Base-by-base conservation (phyloP, 1,284 basidiomycete genomes). In the Ustilago hordei region DNA sequence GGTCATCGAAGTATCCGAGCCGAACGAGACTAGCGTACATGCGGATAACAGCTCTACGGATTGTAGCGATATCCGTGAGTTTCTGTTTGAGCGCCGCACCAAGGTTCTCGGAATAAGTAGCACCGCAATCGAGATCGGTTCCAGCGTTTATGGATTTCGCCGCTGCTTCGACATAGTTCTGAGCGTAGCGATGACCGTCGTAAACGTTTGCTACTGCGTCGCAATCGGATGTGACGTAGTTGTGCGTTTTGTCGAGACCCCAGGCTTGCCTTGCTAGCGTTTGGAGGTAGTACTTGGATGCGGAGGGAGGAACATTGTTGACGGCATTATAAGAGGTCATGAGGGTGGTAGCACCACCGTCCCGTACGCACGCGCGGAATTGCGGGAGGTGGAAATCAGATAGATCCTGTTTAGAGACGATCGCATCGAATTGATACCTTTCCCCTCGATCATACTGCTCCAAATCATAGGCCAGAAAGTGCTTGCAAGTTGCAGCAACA, bases 201-300 rank as follows among this genome's bases (percentile, higher is more conserved):
- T 61, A 70, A 7, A 70, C 68, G 23, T 70, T 70, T 11, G 68
- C 68, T 15, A 70, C 34, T 0, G 68, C 68, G 28, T 70, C 68
- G 36, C 68, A 70, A 38, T 70, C 68, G 15, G 62, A 65, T 1
- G 68, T 70, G 39, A 70, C 62, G 59, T 70, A 70, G 54, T 65
- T 65, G 48, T 70, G 62, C 7, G 45, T 55, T 34, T 41, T 57
- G n/a, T 65, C 63, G 32, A 70, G 17, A 19, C 63, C 63, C 68
- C 68, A 70, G 3, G 38, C 13, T 3, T 61, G 17, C 6, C 68
- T 47, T 0, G 68, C 68, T 6, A 70, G 48, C 13, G 60, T 60
- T 31, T 70, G 47, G 47, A 70, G 59, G 36, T 61, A 70, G 55
- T 70, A 70, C 41, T 65, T 70, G 39, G 34, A 39, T 11, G 68